Base-by-base conservation (phyloP, 805 yeast species). In the Sungouiozyma intestinalis region DNA sequence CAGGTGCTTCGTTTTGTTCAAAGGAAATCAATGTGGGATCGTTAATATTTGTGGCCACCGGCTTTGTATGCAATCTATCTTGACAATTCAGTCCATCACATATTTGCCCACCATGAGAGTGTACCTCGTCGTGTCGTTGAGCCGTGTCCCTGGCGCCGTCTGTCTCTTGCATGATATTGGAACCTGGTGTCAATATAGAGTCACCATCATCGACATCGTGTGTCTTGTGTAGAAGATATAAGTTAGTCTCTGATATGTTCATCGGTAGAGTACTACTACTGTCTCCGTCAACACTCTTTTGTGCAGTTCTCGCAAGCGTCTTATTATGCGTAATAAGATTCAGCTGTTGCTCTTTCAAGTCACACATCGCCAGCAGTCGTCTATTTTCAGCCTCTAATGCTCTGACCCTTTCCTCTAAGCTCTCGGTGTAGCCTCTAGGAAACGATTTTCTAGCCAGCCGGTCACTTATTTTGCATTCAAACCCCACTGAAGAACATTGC, bases 351-450 rank as follows among this genome's bases (percentile, higher is more conserved):
- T 57, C 58, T 45, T 58, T 58, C 40, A 58, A 45, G 38, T 58
- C 60, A 39, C 56, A 52, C 17, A 58, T 36, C 4, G 84, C 82
- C 29, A 73, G 68, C 20, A 87, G 62, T 53, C 82, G 73, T 48
- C 77, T 75, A 58, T 85, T 85, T 53, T 86, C 94, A 3, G 81
- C 74, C 58, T 86, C 95, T 17, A 88, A 68, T 55, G 82, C 92
- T 39, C 95, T 68, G n/a, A 87, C 79, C 40, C 95, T 68, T 54
- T 85, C 94, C 57, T 87, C 97, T 41, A 87, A 61, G 2, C 87
- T 79, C 62, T 87, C 96, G 0, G 96, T 87, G 54, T 87, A 87
- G 0, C 96, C 96, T 57, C 94, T 72, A 8, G 96, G 96, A 54
- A 81, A 87, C 0, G 95, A 90, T 48, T 88, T 69, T 44, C 96